A percentile compares a stretch with the other conserved stretches of the same genome.
These are phyloP conservation scores for Beauveria asiatica DNA, from an alignment of 2,329 filamentous ascomycete species.

Conservation along the genomic window DNA sequence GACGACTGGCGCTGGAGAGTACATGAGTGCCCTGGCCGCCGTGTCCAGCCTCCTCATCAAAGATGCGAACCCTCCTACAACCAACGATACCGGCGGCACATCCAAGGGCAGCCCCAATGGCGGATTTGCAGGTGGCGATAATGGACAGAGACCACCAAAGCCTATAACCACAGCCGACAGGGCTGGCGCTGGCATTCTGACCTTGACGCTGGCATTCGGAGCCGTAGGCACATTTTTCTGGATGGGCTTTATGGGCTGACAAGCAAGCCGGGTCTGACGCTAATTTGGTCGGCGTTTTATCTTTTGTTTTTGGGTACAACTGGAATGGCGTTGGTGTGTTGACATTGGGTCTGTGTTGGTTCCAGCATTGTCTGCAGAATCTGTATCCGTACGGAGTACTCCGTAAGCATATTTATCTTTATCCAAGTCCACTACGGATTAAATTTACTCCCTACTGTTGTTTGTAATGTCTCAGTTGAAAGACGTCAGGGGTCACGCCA, in stretches of 20 bases:
- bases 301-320: neutral
- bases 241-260: slow-evolving; percentile 34
- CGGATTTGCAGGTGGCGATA: slow-evolving; percentile 18
- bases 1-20: slow-evolving; percentile 44
- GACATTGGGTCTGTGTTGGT: neutral
- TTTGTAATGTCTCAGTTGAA: no score
- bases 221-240: slow-evolving; percentile 38
- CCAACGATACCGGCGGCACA: slow-evolving; percentile 39
- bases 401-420: neutral
- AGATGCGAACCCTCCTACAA: slow-evolving; percentile 28
- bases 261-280: neutral
- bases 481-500: no score
- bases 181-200: slow-evolving; percentile 42
- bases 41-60: slow-evolving; percentile 40
- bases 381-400: no score
- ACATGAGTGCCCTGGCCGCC: slow-evolving; percentile 46
- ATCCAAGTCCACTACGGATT: no score
- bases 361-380: neutral
- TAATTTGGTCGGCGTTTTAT: neutral
- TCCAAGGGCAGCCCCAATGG: slow-evolving; percentile 29
- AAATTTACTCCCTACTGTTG: no score
- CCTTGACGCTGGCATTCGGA: slow-evolving; percentile 33
- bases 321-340: neutral
- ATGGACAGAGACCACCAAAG: slow-evolving; percentile 16
- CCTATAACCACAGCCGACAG: slow-evolving; percentile 36